Percentiles rank a stretch among this genome's conserved stretches.
These are phyloP conservation scores for Candida sanyaensis DNA, from an alignment of 1,139 yeast genomes.

Conservation along the genomic window DNA sequence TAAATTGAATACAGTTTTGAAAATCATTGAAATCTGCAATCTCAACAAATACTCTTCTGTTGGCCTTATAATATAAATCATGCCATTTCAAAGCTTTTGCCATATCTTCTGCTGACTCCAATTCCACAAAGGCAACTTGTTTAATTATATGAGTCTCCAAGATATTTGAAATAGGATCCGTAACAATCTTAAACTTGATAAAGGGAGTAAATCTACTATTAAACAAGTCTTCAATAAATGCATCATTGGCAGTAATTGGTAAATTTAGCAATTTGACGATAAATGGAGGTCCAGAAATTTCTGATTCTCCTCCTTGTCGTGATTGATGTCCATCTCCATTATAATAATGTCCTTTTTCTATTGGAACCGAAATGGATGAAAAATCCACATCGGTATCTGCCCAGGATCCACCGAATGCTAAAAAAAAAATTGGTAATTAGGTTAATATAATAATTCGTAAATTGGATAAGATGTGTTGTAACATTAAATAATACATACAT, in stretches of 20 bases:
- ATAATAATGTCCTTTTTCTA: conserved; percentile 28
- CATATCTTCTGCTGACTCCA: conserved; percentile 47
- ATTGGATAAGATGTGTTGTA: neutral
- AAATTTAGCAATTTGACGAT: conserved; percentile 56
- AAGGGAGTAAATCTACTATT: conserved; percentile 42
- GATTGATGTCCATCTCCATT: conserved; percentile 12
- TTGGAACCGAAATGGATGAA: conserved; percentile 64
- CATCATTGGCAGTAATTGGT: conserved; percentile 43
- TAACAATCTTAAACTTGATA: conserved; percentile 43
- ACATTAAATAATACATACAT: conserved; percentile 37
- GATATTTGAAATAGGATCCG: conserved; percentile 43
- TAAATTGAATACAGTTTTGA: conserved; percentile 44
- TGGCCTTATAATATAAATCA: conserved; percentile 41
- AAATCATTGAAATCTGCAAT: conserved; percentile 53
- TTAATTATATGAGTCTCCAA: conserved; percentile 42
- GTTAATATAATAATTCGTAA: too few relatives aligned
- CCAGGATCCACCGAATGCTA: conserved; percentile 65
- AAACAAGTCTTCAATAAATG: conserved; percentile 45
- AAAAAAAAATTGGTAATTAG: conserved; percentile 3
- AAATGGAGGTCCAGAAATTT: conserved; percentile 53
- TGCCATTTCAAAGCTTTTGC: conserved; percentile 48
- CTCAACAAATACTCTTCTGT: conserved; percentile 44
- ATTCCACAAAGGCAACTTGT: conserved; percentile 66
- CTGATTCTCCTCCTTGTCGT: conserved; percentile 12
- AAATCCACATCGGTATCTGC: conserved; percentile 77